A percentile compares a stretch with the other conserved stretches of the same genome.
Conservation (phyloP, 306 rosid genomes). For the Ammopiptanthus mongolicus region DNA sequence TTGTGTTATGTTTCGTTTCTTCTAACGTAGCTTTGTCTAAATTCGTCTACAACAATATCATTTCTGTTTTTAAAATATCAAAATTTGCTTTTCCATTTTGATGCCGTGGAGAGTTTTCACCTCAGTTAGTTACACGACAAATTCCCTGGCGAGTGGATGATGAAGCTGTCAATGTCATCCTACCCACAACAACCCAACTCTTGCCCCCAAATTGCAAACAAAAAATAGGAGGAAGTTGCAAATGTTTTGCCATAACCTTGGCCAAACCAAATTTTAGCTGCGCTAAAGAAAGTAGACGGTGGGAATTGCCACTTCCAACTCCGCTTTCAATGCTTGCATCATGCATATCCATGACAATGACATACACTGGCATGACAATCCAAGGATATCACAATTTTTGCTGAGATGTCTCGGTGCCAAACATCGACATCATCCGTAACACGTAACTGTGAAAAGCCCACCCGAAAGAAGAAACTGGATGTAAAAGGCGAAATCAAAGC, state of each 20-base stretch:
- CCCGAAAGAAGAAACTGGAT: background rate
- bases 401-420: background rate
- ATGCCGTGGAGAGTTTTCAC: background rate
- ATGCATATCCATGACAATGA: background rate
- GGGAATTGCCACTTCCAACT: background rate
- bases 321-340: background rate
- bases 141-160: background rate
- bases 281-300: background rate
- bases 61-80: no score
- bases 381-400: background rate
- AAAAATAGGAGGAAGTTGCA: background rate
- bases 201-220: background rate
- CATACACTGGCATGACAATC: background rate
- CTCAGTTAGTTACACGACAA: background rate
- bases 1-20: background rate
- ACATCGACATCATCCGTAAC: background rate
- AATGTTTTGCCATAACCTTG: no score
- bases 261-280: background rate
- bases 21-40: no score
- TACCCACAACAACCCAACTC: background rate
- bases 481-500: background rate
- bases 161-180: background rate
- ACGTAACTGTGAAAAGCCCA: background rate
- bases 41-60: no score
- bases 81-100: no score